Evolutionary conservation across 177 flowering plant genomes (phyloP).

Genomic region (Vitis hybrid): DNA sequence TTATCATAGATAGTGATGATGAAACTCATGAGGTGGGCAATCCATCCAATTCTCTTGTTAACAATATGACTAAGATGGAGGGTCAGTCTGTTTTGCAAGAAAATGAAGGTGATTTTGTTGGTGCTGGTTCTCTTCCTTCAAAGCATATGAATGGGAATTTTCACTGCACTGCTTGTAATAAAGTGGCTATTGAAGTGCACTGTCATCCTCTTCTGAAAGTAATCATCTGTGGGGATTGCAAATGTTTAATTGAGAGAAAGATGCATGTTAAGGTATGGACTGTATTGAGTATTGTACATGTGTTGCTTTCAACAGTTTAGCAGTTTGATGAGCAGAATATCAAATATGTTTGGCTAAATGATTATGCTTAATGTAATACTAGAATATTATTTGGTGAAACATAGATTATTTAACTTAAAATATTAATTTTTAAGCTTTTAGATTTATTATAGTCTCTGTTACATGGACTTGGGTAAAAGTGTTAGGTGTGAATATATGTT

Average conservation of each 20-base stretch:
- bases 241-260: conserved; percentile 43
- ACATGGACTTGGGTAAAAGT: too few species aligned
- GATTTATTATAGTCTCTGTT: too few species aligned
- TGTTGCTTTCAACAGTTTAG: too few species aligned
- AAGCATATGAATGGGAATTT: conserved; percentile 24
- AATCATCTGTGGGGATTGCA: conserved; percentile 69
- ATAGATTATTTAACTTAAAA: too few species aligned
- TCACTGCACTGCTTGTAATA: conserved; percentile 68
- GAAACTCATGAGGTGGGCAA: conserved; percentile 34
- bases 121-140: conserved; percentile 20
- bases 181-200: conserved; percentile 44
- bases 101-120: conserved; percentile 21
- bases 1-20: conserved; percentile 56
- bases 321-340: too few species aligned
- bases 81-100: conserved; percentile 23
- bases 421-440: too few species aligned
- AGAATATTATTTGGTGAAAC: too few species aligned
- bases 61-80: conserved; percentile 17
- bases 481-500: too few species aligned
- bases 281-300: background rate
- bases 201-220: conserved; percentile 75
- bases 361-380: too few species aligned
- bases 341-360: too few species aligned
- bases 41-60: conserved; percentile 15
- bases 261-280: conserved; percentile 48